Percentiles rank a stretch among this genome's conserved stretches.
These are phyloP conservation scores for Pythium aristosporum DNA, from an alignment of 352 stramenopile genomes.

Conservation along the genomic window DNA sequence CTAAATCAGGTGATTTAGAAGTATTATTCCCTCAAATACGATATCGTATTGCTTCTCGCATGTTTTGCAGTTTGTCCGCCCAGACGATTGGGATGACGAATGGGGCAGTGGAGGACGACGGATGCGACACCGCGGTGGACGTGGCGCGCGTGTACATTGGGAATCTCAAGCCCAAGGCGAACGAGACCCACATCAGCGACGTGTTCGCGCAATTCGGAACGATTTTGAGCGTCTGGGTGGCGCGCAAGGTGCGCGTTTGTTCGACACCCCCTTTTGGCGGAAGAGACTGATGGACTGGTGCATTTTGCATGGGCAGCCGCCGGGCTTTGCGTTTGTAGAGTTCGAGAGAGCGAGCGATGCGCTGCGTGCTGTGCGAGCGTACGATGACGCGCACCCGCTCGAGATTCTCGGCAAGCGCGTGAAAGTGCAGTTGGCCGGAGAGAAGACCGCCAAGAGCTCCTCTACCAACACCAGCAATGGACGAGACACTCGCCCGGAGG, in stretches of 20 bases:
- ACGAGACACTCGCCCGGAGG: not conserved
- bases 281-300: not conserved
- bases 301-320: conserved; percentile 37
- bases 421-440: conserved; percentile 66
- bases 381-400: conserved; percentile 34
- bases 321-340: conserved; percentile 78
- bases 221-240: conserved; percentile 75
- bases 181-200: conserved; percentile 60
- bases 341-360: conserved; percentile 52
- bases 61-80: not conserved
- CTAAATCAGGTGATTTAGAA: not conserved
- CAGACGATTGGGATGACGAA: not conserved
- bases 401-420: conserved; percentile 72
- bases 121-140: conserved; percentile 6
- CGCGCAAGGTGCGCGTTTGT: conserved; percentile 47
- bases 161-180: conserved; percentile 69
- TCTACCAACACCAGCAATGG: not conserved
- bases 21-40: not conserved
- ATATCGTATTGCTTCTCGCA: not conserved
- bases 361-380: conserved; percentile 45
- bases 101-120: not conserved
- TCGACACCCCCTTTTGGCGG: not conserved
- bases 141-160: conserved; percentile 70
- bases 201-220: conserved; percentile 63
- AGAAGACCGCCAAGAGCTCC: conserved; percentile 29